Percentiles rank a stretch among this genome's conserved stretches.
Conservation (phyloP, 345 rosid genomes). For the Eucalyptus regnans region DNA sequence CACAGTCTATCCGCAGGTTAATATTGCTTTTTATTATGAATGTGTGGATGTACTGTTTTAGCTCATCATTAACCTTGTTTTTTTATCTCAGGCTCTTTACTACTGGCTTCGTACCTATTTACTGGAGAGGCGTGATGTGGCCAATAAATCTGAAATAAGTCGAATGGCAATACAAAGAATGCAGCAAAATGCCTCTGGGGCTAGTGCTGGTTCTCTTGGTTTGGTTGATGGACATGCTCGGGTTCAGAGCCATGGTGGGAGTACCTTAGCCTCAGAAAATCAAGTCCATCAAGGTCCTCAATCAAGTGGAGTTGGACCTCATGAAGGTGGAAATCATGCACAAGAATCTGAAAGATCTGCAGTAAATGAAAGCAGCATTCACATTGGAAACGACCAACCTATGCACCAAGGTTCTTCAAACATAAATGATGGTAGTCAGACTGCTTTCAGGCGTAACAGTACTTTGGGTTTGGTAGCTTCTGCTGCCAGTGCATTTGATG, state of each 20-base stretch:
- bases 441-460: slow-evolving; percentile 55
- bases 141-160: slow-evolving; percentile 69
- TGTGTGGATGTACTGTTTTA: background rate
- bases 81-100: slow-evolving; percentile 62
- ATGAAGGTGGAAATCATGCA: slow-evolving; percentile 74
- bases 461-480: slow-evolving; percentile 55
- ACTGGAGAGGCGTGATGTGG: slow-evolving; percentile 97
- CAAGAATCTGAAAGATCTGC: slow-evolving; percentile 80
- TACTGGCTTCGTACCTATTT: slow-evolving; percentile 98
- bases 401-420: slow-evolving; percentile 58
- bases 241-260: slow-evolving; percentile 41
- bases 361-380: slow-evolving; percentile 36
- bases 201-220: slow-evolving; percentile 37
- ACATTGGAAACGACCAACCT: slow-evolving; percentile 63
- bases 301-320: slow-evolving; percentile 52
- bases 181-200: slow-evolving; percentile 65
- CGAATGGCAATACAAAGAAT: slow-evolving; percentile 82
- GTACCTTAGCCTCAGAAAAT: slow-evolving; percentile 37
- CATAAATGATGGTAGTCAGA: slow-evolving; percentile 46
- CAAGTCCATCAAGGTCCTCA: slow-evolving; percentile 61
- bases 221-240: slow-evolving; percentile 40
- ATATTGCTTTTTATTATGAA: background rate
- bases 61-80: background rate
- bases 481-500: slow-evolving; percentile 90
- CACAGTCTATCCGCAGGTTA: slow-evolving; percentile 84